phyloP scores from a whole-genome alignment of 768 basidiomycete genomes.

The Lyophyllum shimeji region DNA sequence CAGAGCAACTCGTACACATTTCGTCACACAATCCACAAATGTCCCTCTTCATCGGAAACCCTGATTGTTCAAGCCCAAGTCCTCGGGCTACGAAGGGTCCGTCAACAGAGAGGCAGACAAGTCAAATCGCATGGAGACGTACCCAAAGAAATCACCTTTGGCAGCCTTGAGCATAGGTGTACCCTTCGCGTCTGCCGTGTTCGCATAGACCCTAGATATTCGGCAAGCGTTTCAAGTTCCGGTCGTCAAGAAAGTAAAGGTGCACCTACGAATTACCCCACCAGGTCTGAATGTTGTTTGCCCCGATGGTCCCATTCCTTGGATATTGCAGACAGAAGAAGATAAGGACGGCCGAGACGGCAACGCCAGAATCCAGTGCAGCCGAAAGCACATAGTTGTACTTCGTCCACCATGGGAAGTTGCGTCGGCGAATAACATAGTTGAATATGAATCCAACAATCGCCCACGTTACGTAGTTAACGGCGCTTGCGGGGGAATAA shows the following conservation, averaged over 20 bases:
- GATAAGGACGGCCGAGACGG: constrained; percentile 46
- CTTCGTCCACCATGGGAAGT: constrained; percentile 73
- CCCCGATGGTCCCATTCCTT: constrained; percentile 56
- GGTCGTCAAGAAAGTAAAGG: neutral
- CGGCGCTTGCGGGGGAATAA: constrained; percentile 63
- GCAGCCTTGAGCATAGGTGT: constrained; percentile 33
- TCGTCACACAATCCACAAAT: neutral
- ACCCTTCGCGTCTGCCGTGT: constrained; percentile 40
- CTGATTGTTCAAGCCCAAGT: constrained; percentile 10
- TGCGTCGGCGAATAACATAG: constrained; percentile 53
- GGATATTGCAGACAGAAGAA: constrained; percentile 57
- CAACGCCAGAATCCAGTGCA: constrained; percentile 70
- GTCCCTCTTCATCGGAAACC: neutral
- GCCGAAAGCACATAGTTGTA: constrained; percentile 72
- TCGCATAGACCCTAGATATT: constrained; percentile 29
- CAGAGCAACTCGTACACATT: neutral
- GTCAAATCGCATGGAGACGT: constrained; percentile 8
- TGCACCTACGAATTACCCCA: constrained; percentile 65
- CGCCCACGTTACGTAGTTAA: constrained; percentile 70
- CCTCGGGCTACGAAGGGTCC: constrained; percentile 10
- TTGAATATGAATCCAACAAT: constrained; percentile 69
- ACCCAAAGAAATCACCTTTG: constrained; percentile 32
- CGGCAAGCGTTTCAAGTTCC: neutral
- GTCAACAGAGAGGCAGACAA: neutral
- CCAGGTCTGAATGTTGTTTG: constrained; percentile 54